A percentile compares a stretch with the other conserved stretches of the same genome.
Conservation (phyloP, 2,329 filamentous ascomycete genomes). For the Aspergillus arachidicola region DNA sequence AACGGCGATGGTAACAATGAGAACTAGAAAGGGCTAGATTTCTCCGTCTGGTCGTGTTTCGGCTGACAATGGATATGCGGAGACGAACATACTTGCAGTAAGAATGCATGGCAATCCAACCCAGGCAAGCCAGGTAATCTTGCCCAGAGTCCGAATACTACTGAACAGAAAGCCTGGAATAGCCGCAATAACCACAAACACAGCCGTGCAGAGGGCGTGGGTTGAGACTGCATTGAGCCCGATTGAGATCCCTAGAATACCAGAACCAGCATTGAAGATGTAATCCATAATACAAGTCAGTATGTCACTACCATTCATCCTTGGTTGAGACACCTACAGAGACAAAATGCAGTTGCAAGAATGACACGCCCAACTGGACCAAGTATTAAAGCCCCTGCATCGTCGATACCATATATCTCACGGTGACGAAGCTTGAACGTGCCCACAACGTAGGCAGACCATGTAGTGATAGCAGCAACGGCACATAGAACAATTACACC, state of each 20-base stretch:
- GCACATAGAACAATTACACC: background rate
- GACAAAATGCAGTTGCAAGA: background rate
- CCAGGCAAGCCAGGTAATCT: slow-evolving; percentile 39
- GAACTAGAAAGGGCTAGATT: slow-evolving; percentile 18
- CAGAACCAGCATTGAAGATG: slow-evolving; percentile 44
- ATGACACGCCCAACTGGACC: background rate
- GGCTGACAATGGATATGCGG: no score
- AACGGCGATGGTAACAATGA: slow-evolving; percentile 30
- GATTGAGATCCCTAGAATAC: slow-evolving; percentile 45
- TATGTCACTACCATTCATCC: no score
- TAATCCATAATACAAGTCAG: slow-evolving; percentile 18
- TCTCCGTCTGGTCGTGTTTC: no score
- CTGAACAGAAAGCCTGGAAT: slow-evolving; percentile 24
- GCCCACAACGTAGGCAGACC: background rate
- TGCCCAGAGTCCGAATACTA: slow-evolving; percentile 37
- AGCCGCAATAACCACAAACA: slow-evolving; percentile 24
- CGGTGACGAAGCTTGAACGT: background rate
- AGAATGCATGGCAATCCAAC: slow-evolving; percentile 25
- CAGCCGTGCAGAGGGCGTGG: slow-evolving; percentile 34
- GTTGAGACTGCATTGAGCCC: slow-evolving; percentile 43
- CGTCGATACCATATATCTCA: background rate
- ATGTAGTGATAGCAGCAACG: background rate
- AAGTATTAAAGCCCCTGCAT: background rate
- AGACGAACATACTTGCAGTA: slow-evolving; percentile 11
- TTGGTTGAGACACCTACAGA: slow-evolving; percentile 6